phyloP scores from a whole-genome alignment of 2,329 filamentous ascomycete genomes.

The Colletotrichum sansevieriae region DNA sequence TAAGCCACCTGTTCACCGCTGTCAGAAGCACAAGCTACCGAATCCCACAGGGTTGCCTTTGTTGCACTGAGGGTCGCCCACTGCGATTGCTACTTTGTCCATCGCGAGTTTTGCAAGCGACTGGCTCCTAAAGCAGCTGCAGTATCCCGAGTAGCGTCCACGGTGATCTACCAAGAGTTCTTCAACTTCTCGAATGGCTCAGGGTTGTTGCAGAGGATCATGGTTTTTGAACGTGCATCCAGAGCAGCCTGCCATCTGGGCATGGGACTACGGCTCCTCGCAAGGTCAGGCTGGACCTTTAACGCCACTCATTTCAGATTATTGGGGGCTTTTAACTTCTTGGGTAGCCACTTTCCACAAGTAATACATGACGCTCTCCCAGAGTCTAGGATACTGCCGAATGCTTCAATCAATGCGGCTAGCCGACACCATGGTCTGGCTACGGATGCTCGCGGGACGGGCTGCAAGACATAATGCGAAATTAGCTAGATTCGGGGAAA shows the following conservation, averaged over 20 bases:
- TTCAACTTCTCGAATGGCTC: not conserved
- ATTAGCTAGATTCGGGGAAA: too few relatives aligned
- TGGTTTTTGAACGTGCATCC: not conserved
- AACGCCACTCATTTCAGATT: slow-evolving; percentile 31
- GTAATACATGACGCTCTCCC: not conserved
- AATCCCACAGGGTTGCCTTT: not conserved
- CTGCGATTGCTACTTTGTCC: not conserved
- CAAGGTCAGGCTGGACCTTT: slow-evolving; percentile 14
- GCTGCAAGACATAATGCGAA: too few relatives aligned
- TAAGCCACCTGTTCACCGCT: not conserved
- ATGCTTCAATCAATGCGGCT: not conserved
- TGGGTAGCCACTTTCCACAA: slow-evolving; percentile 4
- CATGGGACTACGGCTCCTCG: slow-evolving; percentile 11
- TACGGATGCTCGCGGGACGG: not conserved
- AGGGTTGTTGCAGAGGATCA: not conserved
- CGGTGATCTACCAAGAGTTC: not conserved
- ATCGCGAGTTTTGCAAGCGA: not conserved
- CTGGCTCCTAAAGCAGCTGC: not conserved
- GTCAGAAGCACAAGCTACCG: slow-evolving; percentile 1
- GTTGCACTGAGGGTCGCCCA: too few relatives aligned
- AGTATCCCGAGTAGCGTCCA: not conserved
- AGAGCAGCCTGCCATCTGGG: not conserved
- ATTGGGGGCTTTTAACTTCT: slow-evolving; percentile 9
- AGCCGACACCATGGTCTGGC: not conserved
- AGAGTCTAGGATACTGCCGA: not conserved